A percentile compares a stretch with the other conserved stretches of the same genome.
phyloP scores from a whole-genome alignment of 1,284 basidiomycete species.

The Trametes pubescens region DNA sequence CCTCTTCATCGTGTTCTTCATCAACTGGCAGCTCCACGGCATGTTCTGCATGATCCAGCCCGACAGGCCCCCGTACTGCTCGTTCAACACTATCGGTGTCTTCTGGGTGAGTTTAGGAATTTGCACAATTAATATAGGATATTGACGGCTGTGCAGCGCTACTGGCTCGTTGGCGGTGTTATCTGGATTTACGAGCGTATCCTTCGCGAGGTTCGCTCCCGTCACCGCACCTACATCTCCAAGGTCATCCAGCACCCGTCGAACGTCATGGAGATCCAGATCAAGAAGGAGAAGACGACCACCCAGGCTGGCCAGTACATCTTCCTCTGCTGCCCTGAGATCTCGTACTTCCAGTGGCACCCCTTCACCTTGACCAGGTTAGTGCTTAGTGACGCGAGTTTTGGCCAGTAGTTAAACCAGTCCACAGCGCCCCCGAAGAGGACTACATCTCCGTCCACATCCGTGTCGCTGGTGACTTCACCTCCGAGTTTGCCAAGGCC shows the following conservation, averaged over 20 bases:
- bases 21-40: conserved; percentile 91
- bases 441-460: conserved; percentile 93
- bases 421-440: conserved; percentile 81
- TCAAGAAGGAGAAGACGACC: conserved; percentile 90
- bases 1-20: conserved; percentile 90
- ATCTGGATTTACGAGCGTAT: conserved; percentile 89
- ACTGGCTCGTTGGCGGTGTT: conserved; percentile 87
- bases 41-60: conserved; percentile 96
- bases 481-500: conserved; percentile 76
- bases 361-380: conserved; percentile 89
- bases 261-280: conserved; percentile 90
- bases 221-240: conserved; percentile 88
- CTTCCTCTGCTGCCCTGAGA: conserved; percentile 85
- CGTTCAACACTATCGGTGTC: conserved; percentile 84
- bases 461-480: conserved; percentile 88
- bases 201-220: conserved; percentile 85
- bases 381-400: no score
- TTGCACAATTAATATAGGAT: no score
- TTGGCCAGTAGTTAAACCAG: not conserved
- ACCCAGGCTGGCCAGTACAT: conserved; percentile 89
- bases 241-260: conserved; percentile 95
- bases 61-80: conserved; percentile 87
- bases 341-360: conserved; percentile 95
- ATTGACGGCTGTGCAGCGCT: conserved; percentile 62
- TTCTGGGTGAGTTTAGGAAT: conserved; percentile 74